Evolutionary conservation across 2,329 filamentous ascomycete species (phyloP).

Genomic region (Madurella mycetomatis): DNA sequence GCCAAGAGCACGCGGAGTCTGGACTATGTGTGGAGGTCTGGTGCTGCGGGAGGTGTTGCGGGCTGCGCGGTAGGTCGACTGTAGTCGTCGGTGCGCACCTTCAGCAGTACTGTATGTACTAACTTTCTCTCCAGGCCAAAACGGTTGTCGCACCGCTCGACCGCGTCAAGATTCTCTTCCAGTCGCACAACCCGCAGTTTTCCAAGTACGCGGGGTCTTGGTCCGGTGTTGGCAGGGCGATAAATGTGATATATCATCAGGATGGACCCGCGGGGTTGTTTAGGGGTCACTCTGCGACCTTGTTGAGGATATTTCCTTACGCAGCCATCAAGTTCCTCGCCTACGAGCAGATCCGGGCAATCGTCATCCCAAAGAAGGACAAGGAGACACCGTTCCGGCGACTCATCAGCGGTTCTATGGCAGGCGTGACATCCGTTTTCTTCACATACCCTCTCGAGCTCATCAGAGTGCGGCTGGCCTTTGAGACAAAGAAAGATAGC

Average conservation of each 20-base stretch:
- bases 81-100: neutral
- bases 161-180: constrained; percentile 97
- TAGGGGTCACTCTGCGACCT: constrained; percentile 88
- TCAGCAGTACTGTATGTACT: constrained; percentile 5
- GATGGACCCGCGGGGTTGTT: constrained; percentile 77
- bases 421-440: constrained; percentile 87
- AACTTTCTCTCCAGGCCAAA: constrained; percentile 63
- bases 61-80: constrained; percentile 73
- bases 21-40: constrained; percentile 80
- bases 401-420: constrained; percentile 67
- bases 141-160: constrained; percentile 93
- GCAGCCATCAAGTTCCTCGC: constrained; percentile 97
- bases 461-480: constrained; percentile 85
- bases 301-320: constrained; percentile 94
- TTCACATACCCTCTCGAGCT: constrained; percentile 95
- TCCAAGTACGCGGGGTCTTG: constrained; percentile 88
- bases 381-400: constrained; percentile 79
- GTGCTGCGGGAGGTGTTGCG: constrained; percentile 81
- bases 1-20: constrained; percentile 63
- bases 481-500: constrained; percentile 77
- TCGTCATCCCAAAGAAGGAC: constrained; percentile 65
- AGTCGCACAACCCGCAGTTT: constrained; percentile 90
- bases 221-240: constrained; percentile 75
- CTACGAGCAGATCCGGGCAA: constrained; percentile 87
- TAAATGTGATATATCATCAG: constrained; percentile 73